These are phyloP conservation scores for Globisporangium alternatum DNA, from an alignment of 352 stramenopile genomes.

Conservation along the genomic window DNA sequence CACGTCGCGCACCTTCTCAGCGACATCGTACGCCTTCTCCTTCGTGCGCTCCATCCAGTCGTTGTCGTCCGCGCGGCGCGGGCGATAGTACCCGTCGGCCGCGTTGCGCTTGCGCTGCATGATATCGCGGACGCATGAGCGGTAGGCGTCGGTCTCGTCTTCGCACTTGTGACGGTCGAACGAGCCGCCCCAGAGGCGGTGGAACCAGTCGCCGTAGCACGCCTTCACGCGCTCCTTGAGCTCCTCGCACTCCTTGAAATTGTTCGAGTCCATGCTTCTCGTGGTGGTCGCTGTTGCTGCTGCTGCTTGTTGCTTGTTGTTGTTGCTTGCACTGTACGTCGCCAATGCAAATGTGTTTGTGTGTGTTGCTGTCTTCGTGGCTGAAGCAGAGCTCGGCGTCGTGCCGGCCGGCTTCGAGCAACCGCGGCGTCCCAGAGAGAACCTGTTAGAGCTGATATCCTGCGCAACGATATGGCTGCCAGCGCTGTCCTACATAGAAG, in stretches of 20 bases:
- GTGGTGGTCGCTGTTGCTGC: background rate
- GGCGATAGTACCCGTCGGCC: conserved; percentile 13
- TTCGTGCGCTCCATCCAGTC: conserved; percentile 60
- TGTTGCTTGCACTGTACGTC: background rate
- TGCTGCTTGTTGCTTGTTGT: background rate
- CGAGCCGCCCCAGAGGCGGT: conserved; percentile 62
- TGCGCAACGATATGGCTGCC: background rate
- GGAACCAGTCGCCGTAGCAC: conserved; percentile 84
- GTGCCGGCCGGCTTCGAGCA: background rate
- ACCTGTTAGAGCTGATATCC: background rate
- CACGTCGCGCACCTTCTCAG: conserved; percentile 29
- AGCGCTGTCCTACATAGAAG: background rate
- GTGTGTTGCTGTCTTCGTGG: background rate
- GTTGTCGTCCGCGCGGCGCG: conserved; percentile 19
- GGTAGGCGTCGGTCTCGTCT: conserved; percentile 66
- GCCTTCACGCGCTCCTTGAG: conserved; percentile 76
- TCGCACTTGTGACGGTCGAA: conserved; percentile 67
- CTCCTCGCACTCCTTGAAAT: conserved; percentile 65
- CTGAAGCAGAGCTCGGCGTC: background rate
- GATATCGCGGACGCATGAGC: conserved; percentile 65
- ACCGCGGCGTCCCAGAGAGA: background rate
- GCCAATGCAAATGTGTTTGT: background rate
- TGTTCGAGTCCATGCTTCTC: conserved; percentile 21
- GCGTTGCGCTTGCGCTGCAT: conserved; percentile 36
- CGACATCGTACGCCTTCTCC: conserved; percentile 25